Evolutionary conservation across 768 basidiomycete species (phyloP), one percentile per base, ranked within the genome.

Genomic region (Suillus decipiens): DNA sequence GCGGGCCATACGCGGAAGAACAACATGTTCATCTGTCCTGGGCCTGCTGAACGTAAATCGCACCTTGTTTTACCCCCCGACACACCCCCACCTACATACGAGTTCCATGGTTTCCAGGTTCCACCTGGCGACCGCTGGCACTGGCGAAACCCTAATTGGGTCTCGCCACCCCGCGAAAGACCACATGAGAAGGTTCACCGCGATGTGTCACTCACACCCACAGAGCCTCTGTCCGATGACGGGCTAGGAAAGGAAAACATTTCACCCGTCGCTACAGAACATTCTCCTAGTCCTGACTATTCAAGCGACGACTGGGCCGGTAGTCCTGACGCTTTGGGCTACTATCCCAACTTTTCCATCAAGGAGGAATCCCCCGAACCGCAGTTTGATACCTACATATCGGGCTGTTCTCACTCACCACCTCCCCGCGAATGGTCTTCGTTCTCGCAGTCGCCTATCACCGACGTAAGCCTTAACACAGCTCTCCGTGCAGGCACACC

Each of bases 111-210:
- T 22, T 75, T 75, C 28, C 70, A 67, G 36, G 66, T 73, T 43
- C 74, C 74, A 39, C 71, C 71, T 1, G 75, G 75, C 50, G 34
- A 69, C 11, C 67, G 68, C 19, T 75, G 74, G 74, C 74, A 77
- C 53, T 75, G 74, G 74, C 74, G 60, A 54, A 75, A 75, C 60
- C 74, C 74, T 3, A 75, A 75, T 39, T 75, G 74, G 74, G 63
- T 71, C 34, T 77, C 74, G 33, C 74, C 74, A 0, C 72, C 74
- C 42, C 71, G 60, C 36, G 73, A 72, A 15, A 64, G 66, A 22
- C 51, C 24, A 28, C n/a, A 31, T 7, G 56, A 57, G 39, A 7
- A 28, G 24, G 14, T 28, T 24, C 56, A 41, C 28, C 24, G 56
- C 6, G 5, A 41, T 19, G 66, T 47, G 10, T 75, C 74, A 11